Evolutionary conservation across 1,139 yeast species (phyloP).

Genomic region (Yamadazyma triangularis): DNA sequence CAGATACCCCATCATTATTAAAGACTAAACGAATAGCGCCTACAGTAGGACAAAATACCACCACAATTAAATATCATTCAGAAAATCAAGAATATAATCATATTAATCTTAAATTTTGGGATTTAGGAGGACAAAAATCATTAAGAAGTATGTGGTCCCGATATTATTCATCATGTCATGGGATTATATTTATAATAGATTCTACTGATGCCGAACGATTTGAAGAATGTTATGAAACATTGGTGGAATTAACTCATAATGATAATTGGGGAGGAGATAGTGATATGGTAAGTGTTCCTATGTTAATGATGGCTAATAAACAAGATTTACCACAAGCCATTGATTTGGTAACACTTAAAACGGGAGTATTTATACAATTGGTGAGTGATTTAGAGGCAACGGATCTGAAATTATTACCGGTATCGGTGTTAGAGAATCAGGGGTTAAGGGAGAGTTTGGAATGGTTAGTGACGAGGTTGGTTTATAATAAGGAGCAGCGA

Average conservation of each 20-base stretch:
- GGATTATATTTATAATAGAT: constrained; percentile 87
- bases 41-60: constrained; percentile 61
- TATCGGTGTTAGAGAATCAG: constrained; percentile 81
- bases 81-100: constrained; percentile 35
- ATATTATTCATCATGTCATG: constrained; percentile 83
- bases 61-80: constrained; percentile 38
- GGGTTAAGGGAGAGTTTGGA: constrained; percentile 85
- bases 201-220: constrained; percentile 81
- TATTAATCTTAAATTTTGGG: constrained; percentile 80
- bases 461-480: constrained; percentile 77
- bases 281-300: constrained; percentile 65
- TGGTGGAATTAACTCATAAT: constrained; percentile 43
- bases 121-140: constrained; percentile 89
- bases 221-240: constrained; percentile 72
- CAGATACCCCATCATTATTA: constrained; percentile 21
- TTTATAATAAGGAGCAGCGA: constrained; percentile 69
- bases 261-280: constrained; percentile 43
- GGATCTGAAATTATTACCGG: constrained; percentile 84
- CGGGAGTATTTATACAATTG: constrained; percentile 73
- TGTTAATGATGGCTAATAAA: constrained; percentile 91
- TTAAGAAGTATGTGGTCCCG: constrained; percentile 83
- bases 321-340: constrained; percentile 78
- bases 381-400: constrained; percentile 83
- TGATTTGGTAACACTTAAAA: constrained; percentile 75
- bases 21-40: constrained; percentile 42